Evolutionary conservation across 2,329 filamentous ascomycete species (phyloP).

Genomic region (Aspergillus ochraceoroseus): DNA sequence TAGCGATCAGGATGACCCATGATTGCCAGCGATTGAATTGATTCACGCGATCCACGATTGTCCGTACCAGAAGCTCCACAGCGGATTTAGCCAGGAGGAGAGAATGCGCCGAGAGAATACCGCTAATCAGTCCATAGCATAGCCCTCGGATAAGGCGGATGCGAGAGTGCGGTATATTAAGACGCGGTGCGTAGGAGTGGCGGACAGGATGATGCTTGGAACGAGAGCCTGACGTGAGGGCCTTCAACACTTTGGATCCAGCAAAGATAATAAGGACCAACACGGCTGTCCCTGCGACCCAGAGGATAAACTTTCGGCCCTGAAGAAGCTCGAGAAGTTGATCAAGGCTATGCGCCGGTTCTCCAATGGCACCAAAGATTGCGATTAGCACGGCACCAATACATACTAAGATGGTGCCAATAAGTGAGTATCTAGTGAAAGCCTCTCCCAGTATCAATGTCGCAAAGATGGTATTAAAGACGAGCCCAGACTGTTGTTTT

Average conservation of each 20-base stretch:
- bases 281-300: conserved; percentile 77
- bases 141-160: conserved; percentile 76
- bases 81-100: conserved; percentile 93
- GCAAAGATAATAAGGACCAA: conserved; percentile 66
- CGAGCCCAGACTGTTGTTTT: conserved; percentile 67
- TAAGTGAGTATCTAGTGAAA: conserved; percentile 88
- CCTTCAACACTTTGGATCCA: conserved; percentile 48
- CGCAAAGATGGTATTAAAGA: conserved; percentile 98
- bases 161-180: conserved; percentile 50
- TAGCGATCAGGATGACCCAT: conserved; percentile 79
- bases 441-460: conserved; percentile 87
- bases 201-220: conserved; percentile 38
- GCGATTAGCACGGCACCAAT: conserved; percentile 86
- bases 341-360: conserved; percentile 79
- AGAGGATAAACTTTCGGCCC: conserved; percentile 71
- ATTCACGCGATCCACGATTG: conserved; percentile 77
- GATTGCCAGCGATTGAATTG: conserved; percentile 95
- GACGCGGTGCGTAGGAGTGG: conserved; percentile 41
- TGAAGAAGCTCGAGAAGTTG: conserved; percentile 74
- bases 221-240: conserved; percentile 32
- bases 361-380: conserved; percentile 86
- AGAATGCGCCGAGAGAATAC: conserved; percentile 88
- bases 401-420: conserved; percentile 83
- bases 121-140: conserved; percentile 82
- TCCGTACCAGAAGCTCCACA: conserved; percentile 86